phyloP scores from a whole-genome alignment of 164 flowering plant species.

The Magnolia kwangsiensis region DNA sequence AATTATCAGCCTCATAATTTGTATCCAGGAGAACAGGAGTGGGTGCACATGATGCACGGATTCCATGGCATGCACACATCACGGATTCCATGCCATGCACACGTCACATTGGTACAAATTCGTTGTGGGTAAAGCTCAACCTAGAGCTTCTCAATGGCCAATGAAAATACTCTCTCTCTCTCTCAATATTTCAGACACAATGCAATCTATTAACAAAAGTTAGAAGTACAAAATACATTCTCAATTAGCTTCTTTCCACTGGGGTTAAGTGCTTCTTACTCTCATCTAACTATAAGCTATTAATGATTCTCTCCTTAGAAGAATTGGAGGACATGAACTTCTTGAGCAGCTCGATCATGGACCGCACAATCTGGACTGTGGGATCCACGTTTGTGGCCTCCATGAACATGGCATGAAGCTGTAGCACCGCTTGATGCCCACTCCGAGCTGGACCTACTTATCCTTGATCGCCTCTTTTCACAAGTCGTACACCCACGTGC shows the following conservation, averaged over 20 bases:
- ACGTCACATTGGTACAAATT: too few species aligned
- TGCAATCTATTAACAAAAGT: too few species aligned
- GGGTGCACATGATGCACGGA: too few species aligned
- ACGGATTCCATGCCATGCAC: too few species aligned
- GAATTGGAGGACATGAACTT: constrained; percentile 11
- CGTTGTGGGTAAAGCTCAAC: too few species aligned
- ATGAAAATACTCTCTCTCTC: too few species aligned
- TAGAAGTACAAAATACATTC: neutral
- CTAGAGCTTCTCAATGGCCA: too few species aligned
- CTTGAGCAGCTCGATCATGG: constrained; percentile 20
- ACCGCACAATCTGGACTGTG: constrained; percentile 6
- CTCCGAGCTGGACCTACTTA: constrained; percentile 20
- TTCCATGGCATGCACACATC: too few species aligned
- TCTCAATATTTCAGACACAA: too few species aligned
- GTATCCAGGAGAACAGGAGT: too few species aligned
- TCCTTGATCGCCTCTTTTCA: constrained; percentile 26
- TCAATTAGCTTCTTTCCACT: neutral
- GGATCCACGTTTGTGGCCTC: constrained; percentile 15
- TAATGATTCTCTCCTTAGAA: neutral
- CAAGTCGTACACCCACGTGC: neutral
- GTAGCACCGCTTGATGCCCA: constrained; percentile 19
- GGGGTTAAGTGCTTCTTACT: neutral
- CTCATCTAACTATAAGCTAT: neutral
- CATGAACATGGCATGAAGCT: constrained; percentile 15
- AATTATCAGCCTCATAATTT: too few species aligned